phyloP scores from a whole-genome alignment of 805 yeast genomes.

The Saturnispora sanitii region DNA sequence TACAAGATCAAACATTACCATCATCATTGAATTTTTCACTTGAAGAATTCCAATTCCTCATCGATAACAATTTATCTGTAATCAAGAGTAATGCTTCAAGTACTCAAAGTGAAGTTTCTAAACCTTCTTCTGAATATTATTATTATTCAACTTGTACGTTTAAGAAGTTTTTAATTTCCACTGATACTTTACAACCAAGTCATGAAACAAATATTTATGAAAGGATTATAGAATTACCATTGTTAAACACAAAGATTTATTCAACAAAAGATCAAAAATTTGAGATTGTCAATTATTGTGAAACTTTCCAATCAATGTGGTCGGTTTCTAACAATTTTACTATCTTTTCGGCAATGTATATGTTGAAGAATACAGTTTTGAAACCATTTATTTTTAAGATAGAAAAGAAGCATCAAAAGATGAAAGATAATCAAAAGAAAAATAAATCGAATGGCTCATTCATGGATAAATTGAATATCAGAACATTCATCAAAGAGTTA shows the following conservation, averaged over 20 bases:
- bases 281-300: conserved; percentile 5
- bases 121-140: conserved; percentile 9
- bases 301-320: conserved; percentile 13
- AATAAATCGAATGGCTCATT: not conserved
- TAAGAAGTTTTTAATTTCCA: not conserved
- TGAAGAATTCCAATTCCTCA: not conserved
- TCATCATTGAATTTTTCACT: conserved; percentile 6
- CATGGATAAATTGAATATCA: conserved; percentile 6
- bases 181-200: conserved; percentile 4
- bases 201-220: not conserved
- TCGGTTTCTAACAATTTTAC: conserved; percentile 38
- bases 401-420: not conserved
- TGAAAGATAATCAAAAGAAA: not conserved
- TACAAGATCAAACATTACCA: conserved; percentile 5
- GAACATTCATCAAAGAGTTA: conserved; percentile 7
- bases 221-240: conserved; percentile 9
- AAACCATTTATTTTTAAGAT: not conserved
- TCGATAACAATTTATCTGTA: not conserved
- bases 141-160: conserved; percentile 7
- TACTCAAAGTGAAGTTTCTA: conserved; percentile 4
- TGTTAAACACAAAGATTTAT: conserved; percentile 4
- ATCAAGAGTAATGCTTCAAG: conserved; percentile 2
- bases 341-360: conserved; percentile 34
- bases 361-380: conserved; percentile 32
- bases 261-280: conserved; percentile 7